These are phyloP conservation scores for Entomortierella lignicola DNA, from an alignment of 192 early-diverging fungal species.

Conservation along the genomic window DNA sequence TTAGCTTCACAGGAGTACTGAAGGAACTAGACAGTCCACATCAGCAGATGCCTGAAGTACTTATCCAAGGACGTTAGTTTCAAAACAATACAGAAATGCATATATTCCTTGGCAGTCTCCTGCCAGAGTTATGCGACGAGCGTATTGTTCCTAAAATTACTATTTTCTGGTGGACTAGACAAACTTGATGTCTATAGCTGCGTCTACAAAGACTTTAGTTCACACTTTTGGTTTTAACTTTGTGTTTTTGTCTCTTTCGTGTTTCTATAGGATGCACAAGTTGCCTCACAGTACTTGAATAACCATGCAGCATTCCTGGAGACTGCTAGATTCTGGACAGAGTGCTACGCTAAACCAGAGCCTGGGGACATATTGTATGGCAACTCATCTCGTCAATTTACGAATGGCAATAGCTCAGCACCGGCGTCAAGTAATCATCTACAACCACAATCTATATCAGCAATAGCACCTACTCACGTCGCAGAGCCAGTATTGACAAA, in stretches of 20 bases:
- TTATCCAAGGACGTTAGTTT: neutral
- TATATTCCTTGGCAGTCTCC: neutral
- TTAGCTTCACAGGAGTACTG: too few relatives aligned
- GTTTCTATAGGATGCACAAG: constrained; percentile 60
- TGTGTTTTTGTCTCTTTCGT: too few relatives aligned
- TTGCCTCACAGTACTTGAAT: constrained; percentile 61
- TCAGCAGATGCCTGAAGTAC: too few relatives aligned
- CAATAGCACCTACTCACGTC: neutral
- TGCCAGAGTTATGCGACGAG: too few relatives aligned
- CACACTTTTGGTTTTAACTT: too few relatives aligned
- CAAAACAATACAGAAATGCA: neutral
- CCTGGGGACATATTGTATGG: constrained; percentile 15
- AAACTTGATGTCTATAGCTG: neutral
- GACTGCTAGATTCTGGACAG: constrained; percentile 62
- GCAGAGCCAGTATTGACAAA: constrained; percentile 27
- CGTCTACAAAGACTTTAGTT: too few relatives aligned
- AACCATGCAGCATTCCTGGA: constrained; percentile 52
- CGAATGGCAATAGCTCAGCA: neutral
- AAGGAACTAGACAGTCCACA: too few relatives aligned
- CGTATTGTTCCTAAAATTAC: too few relatives aligned
- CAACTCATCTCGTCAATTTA: neutral
- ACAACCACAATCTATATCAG: constrained; percentile 7
- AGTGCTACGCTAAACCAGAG: constrained; percentile 57
- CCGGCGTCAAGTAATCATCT: constrained; percentile 5
- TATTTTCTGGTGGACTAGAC: too few relatives aligned